Evolutionary conservation across 805 yeast genomes (phyloP).

Genomic region (Candida alai): DNA sequence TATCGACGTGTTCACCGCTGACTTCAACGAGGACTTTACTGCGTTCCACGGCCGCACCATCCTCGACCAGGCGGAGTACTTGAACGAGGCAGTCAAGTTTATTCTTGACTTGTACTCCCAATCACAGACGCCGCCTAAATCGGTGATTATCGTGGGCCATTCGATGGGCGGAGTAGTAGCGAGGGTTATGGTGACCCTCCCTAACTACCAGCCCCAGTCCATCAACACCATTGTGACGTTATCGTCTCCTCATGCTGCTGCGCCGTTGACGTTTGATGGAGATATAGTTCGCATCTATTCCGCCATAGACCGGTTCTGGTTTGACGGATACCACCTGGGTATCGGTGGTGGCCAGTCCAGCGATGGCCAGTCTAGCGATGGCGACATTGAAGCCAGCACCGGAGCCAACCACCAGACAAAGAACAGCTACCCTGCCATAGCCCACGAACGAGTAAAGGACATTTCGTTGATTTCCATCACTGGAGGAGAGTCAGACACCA

Average conservation of each 20-base stretch:
- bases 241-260: slow-evolving; percentile 87
- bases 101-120: slow-evolving; percentile 65
- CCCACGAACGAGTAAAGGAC: slow-evolving; percentile 46
- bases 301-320: slow-evolving; percentile 77
- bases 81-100: slow-evolving; percentile 81
- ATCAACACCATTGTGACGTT: slow-evolving; percentile 81
- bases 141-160: slow-evolving; percentile 82
- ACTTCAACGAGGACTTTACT: slow-evolving; percentile 92
- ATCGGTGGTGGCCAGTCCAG: too few species aligned
- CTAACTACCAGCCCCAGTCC: slow-evolving; percentile 67
- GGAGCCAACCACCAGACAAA: slow-evolving; percentile 14
- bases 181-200: slow-evolving; percentile 74
- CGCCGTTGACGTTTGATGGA: slow-evolving; percentile 92
- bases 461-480: slow-evolving; percentile 80
- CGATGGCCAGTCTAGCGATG: slow-evolving; percentile 1
- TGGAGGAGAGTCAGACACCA: slow-evolving; percentile 77
- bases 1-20: slow-evolving; percentile 86
- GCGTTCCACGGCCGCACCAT: slow-evolving; percentile 95
- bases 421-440: slow-evolving; percentile 23
- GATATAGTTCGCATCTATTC: slow-evolving; percentile 75
- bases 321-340: slow-evolving; percentile 56
- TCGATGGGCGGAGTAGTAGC: slow-evolving; percentile 98
- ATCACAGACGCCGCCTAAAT: slow-evolving; percentile 45
- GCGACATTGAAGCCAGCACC: too few species aligned
- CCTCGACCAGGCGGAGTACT: slow-evolving; percentile 88